Base-by-base conservation (phyloP, 164 flowering plant genomes). In the Magnolia sinica region DNA sequence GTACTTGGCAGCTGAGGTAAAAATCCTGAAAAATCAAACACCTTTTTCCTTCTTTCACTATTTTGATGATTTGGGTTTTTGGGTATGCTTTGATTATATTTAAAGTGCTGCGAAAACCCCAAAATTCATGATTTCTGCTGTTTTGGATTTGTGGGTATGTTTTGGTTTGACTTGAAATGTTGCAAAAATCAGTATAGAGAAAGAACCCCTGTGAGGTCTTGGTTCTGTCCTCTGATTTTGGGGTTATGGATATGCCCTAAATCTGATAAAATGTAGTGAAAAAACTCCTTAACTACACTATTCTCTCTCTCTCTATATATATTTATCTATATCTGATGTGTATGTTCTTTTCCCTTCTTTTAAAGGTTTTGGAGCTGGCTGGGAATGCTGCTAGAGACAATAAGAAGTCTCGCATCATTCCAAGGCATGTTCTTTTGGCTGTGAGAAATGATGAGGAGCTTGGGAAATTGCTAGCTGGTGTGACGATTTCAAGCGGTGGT, bases 1-100 rank as follows among this genome's bases (percentile, higher is more conserved):
- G 69, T 87, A 87, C 76, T 83, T 88, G 31, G 88, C 92, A 13
- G 92, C 92, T 5, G 90, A 89, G 90, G 92, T 89, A 81, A 14
- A 11, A 31, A 14, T 61, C 66, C 29, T 59, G 2, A 10, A 14
- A 59, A 59, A 19, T 8, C 10, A 10, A 59, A 59, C 1, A 13
- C 2, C 19, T 13, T 19, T 14, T 59, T 59, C 64, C 0, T 19
- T 19, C 16, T 59, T 59, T 59, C 64, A 59, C 64, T 59, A 0
- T 37, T 37, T 37, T 37, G 45, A 0, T 37, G 45, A 37, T 37
- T 37, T 37, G 45, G 45, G 45, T 37, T 37, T 37, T 3, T 37
- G 45, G 45, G 6, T 37, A 5, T 37, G 45, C 45, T 37, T 37
- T 37, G 45, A 37, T 37, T 37, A 1, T 37, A 37, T 37, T 37